Percentiles rank a stretch among this genome's conserved stretches.
phyloP scores from a whole-genome alignment of 768 basidiomycete genomes.

The Lentinula lateritia region DNA sequence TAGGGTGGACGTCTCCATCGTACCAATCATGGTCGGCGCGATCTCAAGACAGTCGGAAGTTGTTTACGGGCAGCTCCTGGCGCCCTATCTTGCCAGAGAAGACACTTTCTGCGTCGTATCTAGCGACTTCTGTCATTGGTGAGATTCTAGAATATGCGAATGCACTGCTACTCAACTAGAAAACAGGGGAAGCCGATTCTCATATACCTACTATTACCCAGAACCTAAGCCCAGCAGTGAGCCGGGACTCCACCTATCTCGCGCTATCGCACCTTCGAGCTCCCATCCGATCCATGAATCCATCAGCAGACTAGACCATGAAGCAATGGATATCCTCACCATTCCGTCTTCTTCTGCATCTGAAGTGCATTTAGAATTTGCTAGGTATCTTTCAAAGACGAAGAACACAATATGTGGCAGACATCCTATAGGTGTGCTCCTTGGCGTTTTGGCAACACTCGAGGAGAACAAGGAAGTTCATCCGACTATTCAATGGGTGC shows the following conservation, averaged over 20 bases:
- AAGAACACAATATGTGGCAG: constrained; percentile 97
- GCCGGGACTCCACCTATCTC: constrained; percentile 46
- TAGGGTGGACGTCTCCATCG: constrained; percentile 72
- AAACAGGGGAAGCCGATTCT: constrained; percentile 76
- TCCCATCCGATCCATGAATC: constrained; percentile 74
- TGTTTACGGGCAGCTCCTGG: constrained; percentile 64
- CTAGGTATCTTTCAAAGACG: constrained; percentile 62
- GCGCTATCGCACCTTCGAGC: constrained; percentile 30
- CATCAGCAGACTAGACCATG: constrained; percentile 79
- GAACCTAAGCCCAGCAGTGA: constrained; percentile 42
- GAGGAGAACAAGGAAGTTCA: constrained; percentile 32
- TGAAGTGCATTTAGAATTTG: constrained; percentile 54
- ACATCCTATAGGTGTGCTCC: constrained; percentile 89
- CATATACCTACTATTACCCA: constrained; percentile 85
- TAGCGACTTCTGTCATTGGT: constrained; percentile 99
- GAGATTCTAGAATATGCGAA: constrained; percentile 12
- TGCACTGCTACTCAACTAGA: not conserved
- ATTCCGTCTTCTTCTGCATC: constrained; percentile 42
- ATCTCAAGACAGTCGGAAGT: constrained; percentile 57
- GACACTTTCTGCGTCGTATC: constrained; percentile 89
- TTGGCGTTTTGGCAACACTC: constrained; percentile 67
- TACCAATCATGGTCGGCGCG: constrained; percentile 88
- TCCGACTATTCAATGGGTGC: constrained; percentile 68
- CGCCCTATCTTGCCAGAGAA: constrained; percentile 70
- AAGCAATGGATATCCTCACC: constrained; percentile 74